Evolutionary conservation across 75 land plant genomes (phyloP).

Genomic region (Cunninghamia lanceolata): DNA sequence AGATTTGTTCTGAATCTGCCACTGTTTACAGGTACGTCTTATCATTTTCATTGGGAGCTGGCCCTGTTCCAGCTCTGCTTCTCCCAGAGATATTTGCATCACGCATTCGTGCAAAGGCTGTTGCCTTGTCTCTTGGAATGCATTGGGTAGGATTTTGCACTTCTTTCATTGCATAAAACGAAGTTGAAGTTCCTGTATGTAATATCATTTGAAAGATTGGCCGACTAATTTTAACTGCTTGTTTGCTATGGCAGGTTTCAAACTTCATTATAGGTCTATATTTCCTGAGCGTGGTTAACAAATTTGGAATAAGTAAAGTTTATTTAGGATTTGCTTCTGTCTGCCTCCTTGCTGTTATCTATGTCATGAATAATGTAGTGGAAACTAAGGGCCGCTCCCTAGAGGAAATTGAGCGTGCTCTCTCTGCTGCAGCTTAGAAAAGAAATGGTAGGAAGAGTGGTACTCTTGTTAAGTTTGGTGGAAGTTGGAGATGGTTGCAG

Average conservation of each 20-base stretch:
- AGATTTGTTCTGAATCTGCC: not conserved
- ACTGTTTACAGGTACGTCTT: constrained; percentile 71
- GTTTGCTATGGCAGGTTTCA: constrained; percentile 53
- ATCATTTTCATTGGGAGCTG: constrained; percentile 96
- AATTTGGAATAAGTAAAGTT: constrained; percentile 85
- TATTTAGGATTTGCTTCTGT: constrained; percentile 80
- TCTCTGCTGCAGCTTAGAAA: constrained; percentile 47
- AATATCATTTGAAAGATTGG: not conserved
- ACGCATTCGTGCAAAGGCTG: constrained; percentile 95
- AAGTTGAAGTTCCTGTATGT: not conserved
- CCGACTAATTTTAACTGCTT: not conserved
- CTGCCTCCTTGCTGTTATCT: constrained; percentile 77
- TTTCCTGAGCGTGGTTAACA: constrained; percentile 89
- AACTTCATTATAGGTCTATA: constrained; percentile 93
- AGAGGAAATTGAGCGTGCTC: constrained; percentile 91
- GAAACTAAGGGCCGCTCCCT: constrained; percentile 98
- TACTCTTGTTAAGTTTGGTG: not conserved
- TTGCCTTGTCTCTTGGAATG: constrained; percentile 89
- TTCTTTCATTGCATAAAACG: not conserved
- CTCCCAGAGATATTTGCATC: constrained; percentile 96
- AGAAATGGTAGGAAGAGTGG: not conserved
- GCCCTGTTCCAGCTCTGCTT: constrained; percentile 96
- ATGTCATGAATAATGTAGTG: constrained; percentile 80
- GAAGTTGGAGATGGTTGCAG: not conserved
- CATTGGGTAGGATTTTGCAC: constrained; percentile 81